Base-by-base conservation (phyloP, 306 rosid species). In the Cicer chorassanicum region DNA sequence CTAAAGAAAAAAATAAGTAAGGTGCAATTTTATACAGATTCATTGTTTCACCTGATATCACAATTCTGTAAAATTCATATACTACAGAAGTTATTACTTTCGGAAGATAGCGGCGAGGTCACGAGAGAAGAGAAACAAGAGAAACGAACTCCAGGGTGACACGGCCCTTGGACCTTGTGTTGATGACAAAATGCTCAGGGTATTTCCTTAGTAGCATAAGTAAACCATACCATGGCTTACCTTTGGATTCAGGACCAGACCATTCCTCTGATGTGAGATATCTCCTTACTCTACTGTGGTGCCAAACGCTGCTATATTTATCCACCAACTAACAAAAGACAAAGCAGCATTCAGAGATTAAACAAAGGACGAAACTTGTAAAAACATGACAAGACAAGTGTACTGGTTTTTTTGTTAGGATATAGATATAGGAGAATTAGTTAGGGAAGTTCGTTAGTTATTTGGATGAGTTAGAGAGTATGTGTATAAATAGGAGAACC, bases 141-240 rank as follows among this genome's bases (percentile, higher is more conserved):
- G 99, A 95, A 67, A 95, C 99, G 61, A 92, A 95, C 78, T 95
- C 99, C 60, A 63, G 83, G 1, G 99, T 89, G 59, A 90, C 45
- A 38, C 97, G 84, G 51, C 93, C 96, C 86, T 95, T 95, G 73
- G 98, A 92, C 83, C 99, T 86, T 8, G 97, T 94, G 93, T 92
- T 92, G 83, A 94, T 91, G 82, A 94, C 98, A 61, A 94, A 94
- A 73, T 94, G 99, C 79, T 95, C 99, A 1, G 99, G 99, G 82
- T 95, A 95, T 84, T 92, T 95, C 78, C 99, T 90, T 63, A 95
- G 83, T 83, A 92, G 81, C 98, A 89, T 90, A 16, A 95, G 97
- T 79, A 95, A 82, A 40, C 98, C 98, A 56, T 87, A 92, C 99
- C 99, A 95, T 0, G 97, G 99, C 80, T 95, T 95, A 55, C 93